Conservation (phyloP, 768 basidiomycete species). For the Boletus coccyginus region DNA sequence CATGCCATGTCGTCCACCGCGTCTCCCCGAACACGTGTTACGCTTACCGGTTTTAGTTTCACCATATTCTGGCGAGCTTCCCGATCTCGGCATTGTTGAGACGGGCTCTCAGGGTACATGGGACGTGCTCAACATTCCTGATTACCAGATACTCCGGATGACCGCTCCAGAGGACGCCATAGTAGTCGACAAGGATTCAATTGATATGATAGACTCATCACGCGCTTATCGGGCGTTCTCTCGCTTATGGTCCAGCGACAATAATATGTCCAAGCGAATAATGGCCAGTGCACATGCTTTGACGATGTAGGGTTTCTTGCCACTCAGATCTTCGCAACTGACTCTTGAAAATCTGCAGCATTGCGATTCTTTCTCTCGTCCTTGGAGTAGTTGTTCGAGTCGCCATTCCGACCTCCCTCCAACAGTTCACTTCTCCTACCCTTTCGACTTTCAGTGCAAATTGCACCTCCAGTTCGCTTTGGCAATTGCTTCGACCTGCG, state of each 20-base stretch:
- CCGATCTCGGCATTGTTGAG: slow-evolving; percentile 28
- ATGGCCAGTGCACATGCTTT: slow-evolving; percentile 55
- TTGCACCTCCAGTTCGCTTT: slow-evolving; percentile 33
- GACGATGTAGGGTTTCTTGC: slow-evolving; percentile 53
- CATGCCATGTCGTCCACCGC: slow-evolving; percentile 48
- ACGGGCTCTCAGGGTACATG: slow-evolving; percentile 36
- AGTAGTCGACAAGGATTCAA: slow-evolving; percentile 47
- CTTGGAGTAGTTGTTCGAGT: slow-evolving; percentile 46
- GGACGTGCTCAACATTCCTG: slow-evolving; percentile 43
- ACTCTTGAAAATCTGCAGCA: slow-evolving; percentile 38
- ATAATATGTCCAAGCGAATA: slow-evolving; percentile 32
- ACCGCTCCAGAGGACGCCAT: slow-evolving; percentile 30
- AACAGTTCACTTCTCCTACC: slow-evolving; percentile 18
- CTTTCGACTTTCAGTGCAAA: slow-evolving; percentile 18
- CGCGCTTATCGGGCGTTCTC: slow-evolving; percentile 46
- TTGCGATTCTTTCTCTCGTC: slow-evolving; percentile 69
- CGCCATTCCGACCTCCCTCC: slow-evolving; percentile 21
- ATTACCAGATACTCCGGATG: slow-evolving; percentile 40
- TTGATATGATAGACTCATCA: slow-evolving; percentile 41
- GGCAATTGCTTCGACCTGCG: slow-evolving; percentile 42
- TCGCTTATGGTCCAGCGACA: slow-evolving; percentile 39
- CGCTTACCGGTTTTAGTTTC: slow-evolving; percentile 59
- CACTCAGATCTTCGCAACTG: slow-evolving; percentile 4
- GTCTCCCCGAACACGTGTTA: slow-evolving; percentile 38
- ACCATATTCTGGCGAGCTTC: slow-evolving; percentile 17